Percentiles rank a stretch among this genome's conserved stretches.
Evolutionary conservation across 2,329 filamentous ascomycete species (phyloP).

Genomic region (Claviceps spartinae): DNA sequence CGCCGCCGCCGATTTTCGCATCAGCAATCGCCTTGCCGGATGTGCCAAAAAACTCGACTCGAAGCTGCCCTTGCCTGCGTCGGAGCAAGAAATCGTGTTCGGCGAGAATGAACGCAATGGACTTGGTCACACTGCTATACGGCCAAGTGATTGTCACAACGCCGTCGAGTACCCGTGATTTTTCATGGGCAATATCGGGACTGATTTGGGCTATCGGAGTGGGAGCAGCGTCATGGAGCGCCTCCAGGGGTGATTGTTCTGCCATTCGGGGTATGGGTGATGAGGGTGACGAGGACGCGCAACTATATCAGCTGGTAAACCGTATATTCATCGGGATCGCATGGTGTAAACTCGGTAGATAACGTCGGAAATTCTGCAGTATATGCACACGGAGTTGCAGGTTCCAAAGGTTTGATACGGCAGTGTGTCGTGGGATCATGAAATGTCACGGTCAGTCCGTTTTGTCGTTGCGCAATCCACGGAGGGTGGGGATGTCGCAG

Average conservation of each 20-base stretch:
- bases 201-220: constrained; percentile 43
- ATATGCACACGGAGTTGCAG: background rate
- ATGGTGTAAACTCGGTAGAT: background rate
- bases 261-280: constrained; percentile 8
- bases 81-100: constrained; percentile 76
- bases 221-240: constrained; percentile 17
- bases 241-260: constrained; percentile 10
- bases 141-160: constrained; percentile 83
- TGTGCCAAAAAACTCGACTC: constrained; percentile 58
- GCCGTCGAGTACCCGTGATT: constrained; percentile 44
- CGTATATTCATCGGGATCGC: background rate
- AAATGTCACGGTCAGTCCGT: background rate
- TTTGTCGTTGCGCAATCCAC: background rate
- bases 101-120: constrained; percentile 66
- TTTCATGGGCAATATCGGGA: constrained; percentile 30
- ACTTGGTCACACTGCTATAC: constrained; percentile 63
- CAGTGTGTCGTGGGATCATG: no score
- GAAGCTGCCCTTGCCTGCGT: constrained; percentile 63
- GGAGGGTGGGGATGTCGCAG: no score
- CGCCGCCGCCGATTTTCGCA: constrained; percentile 61
- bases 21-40: constrained; percentile 57
- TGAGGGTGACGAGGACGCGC: background rate
- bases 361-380: background rate
- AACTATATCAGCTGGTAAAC: background rate
- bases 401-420: background rate